Percentiles rank a stretch among this genome's conserved stretches.
phyloP scores from a whole-genome alignment of 1,284 basidiomycete genomes.

The Fomitopsis palustris region DNA sequence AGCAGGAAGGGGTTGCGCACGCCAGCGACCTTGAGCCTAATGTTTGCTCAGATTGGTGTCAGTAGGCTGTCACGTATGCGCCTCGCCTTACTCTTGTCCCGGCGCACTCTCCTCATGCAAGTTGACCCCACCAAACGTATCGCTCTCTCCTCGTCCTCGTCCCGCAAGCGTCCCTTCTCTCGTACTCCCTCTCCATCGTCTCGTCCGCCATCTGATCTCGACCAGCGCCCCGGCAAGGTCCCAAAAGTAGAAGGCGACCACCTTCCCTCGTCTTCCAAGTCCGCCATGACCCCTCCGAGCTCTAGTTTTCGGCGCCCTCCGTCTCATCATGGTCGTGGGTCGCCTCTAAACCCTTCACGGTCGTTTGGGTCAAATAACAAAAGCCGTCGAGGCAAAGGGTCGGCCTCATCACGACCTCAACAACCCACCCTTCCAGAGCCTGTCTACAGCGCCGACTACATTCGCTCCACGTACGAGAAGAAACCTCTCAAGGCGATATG shows the following conservation, averaged over 20 bases:
- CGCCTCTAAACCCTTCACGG: neutral
- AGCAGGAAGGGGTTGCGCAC: neutral
- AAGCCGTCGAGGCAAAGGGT: conserved; percentile 10
- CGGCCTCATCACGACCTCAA: neutral
- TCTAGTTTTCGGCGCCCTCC: conserved; percentile 12
- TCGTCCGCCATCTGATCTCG: conserved; percentile 4
- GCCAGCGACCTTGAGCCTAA: neutral
- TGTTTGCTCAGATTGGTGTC: neutral
- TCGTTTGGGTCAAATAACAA: conserved; percentile 13
- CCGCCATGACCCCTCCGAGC: conserved; percentile 13
- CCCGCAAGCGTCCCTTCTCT: conserved; percentile 28
- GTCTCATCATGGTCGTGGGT: conserved; percentile 16
- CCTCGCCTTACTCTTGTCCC: conserved; percentile 43
- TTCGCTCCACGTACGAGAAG: conserved; percentile 23
- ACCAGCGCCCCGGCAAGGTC: conserved; percentile 21
- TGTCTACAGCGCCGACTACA: conserved; percentile 27
- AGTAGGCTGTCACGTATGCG: conserved; percentile 36
- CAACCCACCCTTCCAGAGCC: conserved; percentile 20
- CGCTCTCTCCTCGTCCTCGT: conserved; percentile 17
- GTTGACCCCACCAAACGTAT: conserved; percentile 35
- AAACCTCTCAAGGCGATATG: conserved; percentile 30
- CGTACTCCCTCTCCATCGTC: conserved; percentile 7
- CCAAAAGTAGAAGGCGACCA: conserved; percentile 15
- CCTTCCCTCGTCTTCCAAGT: neutral
- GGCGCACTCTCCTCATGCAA: conserved; percentile 58